Conservation (phyloP, 768 basidiomycete genomes). For the Mycena filopes region DNA sequence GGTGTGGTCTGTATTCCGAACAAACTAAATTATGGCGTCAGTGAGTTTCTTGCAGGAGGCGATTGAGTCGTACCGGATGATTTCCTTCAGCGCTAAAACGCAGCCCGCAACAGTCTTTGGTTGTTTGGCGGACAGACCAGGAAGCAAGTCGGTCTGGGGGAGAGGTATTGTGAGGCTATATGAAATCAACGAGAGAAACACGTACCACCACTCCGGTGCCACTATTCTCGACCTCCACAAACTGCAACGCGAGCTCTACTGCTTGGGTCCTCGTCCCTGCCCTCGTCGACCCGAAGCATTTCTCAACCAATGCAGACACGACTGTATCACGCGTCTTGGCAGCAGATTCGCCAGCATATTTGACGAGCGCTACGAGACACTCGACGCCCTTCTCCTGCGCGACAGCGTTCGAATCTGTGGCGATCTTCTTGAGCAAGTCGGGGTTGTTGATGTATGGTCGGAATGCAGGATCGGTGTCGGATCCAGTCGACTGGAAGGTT, state of each 20-base stretch:
- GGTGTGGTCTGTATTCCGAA: slow-evolving; percentile 85
- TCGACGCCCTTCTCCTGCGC: slow-evolving; percentile 99
- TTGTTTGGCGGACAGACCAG: slow-evolving; percentile 90
- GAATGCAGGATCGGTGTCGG: slow-evolving; percentile 95
- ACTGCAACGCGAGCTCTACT: slow-evolving; percentile 86
- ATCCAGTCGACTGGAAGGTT: slow-evolving; percentile 88
- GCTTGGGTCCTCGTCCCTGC: slow-evolving; percentile 91
- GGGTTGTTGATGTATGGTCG: slow-evolving; percentile 84
- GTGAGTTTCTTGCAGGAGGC: slow-evolving; percentile 8
- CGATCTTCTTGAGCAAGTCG: slow-evolving; percentile 87
- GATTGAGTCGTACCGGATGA: slow-evolving; percentile 67
- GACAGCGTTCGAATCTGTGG: slow-evolving; percentile 91
- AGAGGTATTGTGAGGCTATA: slow-evolving; percentile 30
- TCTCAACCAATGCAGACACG: slow-evolving; percentile 93
- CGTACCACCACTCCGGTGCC: slow-evolving; percentile 90
- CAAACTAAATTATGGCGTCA: slow-evolving; percentile 53
- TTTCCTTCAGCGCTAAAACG: slow-evolving; percentile 82
- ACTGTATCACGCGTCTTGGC: slow-evolving; percentile 84
- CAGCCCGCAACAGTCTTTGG: slow-evolving; percentile 91
- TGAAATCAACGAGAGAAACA: slow-evolving; percentile 49
- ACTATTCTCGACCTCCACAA: slow-evolving; percentile 92
- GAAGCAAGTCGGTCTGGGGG: slow-evolving; percentile 77
- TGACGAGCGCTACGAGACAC: slow-evolving; percentile 85
- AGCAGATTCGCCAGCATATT: slow-evolving; percentile 90
- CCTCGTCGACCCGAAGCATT: slow-evolving; percentile 91